Evolutionary conservation across 2,329 filamentous ascomycete genomes (phyloP).

Genomic region (Clonostachys chloroleuca): DNA sequence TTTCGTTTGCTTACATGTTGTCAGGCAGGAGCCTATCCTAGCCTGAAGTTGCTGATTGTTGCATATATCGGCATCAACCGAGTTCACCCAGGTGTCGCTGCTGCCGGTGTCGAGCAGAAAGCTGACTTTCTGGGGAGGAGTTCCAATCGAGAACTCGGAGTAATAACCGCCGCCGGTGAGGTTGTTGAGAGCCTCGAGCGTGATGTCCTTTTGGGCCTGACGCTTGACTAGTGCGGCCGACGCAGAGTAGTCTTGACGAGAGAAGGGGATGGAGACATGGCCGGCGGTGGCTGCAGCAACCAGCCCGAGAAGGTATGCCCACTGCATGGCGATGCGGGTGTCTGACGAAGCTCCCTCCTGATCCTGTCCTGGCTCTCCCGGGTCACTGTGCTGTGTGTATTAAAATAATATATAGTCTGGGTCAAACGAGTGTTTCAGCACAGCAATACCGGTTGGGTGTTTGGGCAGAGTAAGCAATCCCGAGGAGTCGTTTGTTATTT

Average conservation of each 20-base stretch:
- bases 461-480: too few relatives aligned
- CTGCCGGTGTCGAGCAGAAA: conserved; percentile 60
- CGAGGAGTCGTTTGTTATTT: too few relatives aligned
- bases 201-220: conserved; percentile 8
- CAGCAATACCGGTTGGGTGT: too few relatives aligned
- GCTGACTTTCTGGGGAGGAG: conserved; percentile 47
- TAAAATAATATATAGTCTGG: too few relatives aligned
- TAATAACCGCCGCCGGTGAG: conserved; percentile 51
- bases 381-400: too few relatives aligned
- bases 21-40: conserved; percentile 25
- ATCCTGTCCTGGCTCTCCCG: too few relatives aligned
- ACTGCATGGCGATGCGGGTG: not conserved
- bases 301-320: conserved; percentile 4
- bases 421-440: too few relatives aligned
- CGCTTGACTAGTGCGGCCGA: conserved; percentile 12
- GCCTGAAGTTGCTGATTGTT: conserved; percentile 24
- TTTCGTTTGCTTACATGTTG: conserved; percentile 29
- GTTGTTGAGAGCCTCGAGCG: conserved; percentile 42
- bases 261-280: conserved; percentile 11
- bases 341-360: too few relatives aligned
- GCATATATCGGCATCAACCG: conserved; percentile 58
- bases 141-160: conserved; percentile 52
- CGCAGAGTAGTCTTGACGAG: conserved; percentile 3
- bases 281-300: conserved; percentile 8
- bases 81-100: conserved; percentile 58